Conservation (phyloP, 1,284 basidiomycete genomes). For the Grifola frondosa region DNA sequence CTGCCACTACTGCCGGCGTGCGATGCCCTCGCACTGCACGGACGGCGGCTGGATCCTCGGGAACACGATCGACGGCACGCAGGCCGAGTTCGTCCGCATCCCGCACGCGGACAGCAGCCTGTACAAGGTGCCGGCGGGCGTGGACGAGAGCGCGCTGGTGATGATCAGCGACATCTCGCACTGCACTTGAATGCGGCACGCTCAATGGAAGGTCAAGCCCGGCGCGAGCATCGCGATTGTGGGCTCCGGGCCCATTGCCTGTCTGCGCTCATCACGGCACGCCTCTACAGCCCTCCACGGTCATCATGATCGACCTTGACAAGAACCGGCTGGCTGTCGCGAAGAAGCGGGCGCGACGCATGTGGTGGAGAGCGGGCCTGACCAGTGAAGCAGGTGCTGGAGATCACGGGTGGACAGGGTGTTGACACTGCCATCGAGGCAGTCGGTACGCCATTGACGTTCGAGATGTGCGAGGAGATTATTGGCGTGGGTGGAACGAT, state of each 20-base stretch:
- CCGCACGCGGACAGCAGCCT: conserved; percentile 26
- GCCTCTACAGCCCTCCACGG: conserved; percentile 25
- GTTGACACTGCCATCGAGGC: conserved; percentile 30
- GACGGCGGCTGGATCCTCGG: conserved; percentile 29
- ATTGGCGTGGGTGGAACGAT: conserved; percentile 28
- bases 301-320: conserved; percentile 28
- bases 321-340: conserved; percentile 23
- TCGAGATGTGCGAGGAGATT: conserved; percentile 28
- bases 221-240: conserved; percentile 26
- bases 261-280: conserved; percentile 23
- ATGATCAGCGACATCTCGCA: conserved; percentile 18
- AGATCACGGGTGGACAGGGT: conserved; percentile 24
- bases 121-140: conserved; percentile 17
- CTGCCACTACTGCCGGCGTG: conserved; percentile 23
- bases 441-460: conserved; percentile 25
- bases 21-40: conserved; percentile 27
- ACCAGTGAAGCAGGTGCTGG: conserved; percentile 22
- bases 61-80: conserved; percentile 29
- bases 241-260: conserved; percentile 29
- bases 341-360: conserved; percentile 25
- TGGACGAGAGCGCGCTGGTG: conserved; percentile 23
- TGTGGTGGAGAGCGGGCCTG: conserved; percentile 22
- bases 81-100: conserved; percentile 29
- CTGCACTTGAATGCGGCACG: conserved; percentile 27
- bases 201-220: conserved; percentile 26